Evolutionary conservation across 345 rosid species (phyloP).

Genomic region (Populus deltoides): DNA sequence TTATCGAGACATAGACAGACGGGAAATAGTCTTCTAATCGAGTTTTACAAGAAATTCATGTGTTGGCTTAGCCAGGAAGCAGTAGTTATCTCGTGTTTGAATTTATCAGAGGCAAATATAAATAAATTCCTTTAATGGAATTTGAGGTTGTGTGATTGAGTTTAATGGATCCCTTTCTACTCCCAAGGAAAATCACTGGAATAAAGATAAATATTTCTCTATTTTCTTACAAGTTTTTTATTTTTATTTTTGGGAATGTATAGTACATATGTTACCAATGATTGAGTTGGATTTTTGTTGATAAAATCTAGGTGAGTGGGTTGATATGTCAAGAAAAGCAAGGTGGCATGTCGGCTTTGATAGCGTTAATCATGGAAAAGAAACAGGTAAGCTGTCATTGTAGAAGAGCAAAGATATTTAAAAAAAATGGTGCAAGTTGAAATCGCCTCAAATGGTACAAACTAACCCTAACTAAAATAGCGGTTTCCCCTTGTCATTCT

Average conservation of each 20-base stretch:
- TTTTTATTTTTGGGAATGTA: neutral
- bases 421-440: neutral
- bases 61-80: neutral
- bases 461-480: no score
- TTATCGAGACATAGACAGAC: neutral
- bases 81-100: neutral
- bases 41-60: neutral
- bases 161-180: neutral
- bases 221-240: neutral
- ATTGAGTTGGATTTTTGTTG: neutral
- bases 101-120: neutral
- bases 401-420: neutral
- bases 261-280: neutral
- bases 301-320: neutral
- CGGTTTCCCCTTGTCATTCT: no score
- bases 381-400: neutral
- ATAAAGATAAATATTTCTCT: no score
- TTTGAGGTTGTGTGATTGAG: neutral
- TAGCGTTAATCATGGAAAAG: neutral
- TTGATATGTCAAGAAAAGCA: neutral
- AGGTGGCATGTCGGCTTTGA: slow-evolving; percentile 9
- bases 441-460: no score
- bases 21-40: neutral
- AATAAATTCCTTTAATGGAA: neutral
- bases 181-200: neutral